Base-by-base conservation (phyloP, 805 yeast genomes). In the Lipomyces spencermartinsiae region DNA sequence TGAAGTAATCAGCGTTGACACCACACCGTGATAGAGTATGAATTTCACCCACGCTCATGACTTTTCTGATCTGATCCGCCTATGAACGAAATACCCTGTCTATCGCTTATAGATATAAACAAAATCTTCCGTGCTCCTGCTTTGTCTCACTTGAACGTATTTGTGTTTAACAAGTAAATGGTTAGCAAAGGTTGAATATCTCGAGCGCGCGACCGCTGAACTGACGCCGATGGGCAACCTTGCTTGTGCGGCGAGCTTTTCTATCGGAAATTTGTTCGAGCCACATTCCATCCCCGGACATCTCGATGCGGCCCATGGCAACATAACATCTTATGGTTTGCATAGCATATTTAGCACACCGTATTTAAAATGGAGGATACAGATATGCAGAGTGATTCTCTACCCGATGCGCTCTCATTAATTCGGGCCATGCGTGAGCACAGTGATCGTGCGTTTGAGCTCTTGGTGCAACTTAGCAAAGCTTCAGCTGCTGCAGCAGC, bases 401-500 rank as follows among this genome's bases (percentile, higher is more conserved):
- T 64, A 1, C 39, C 35, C 10, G 63, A 59, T 22, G 46, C 66
- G 8, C 66, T 62, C 16, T 10, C n/a, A 12, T 58, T 58, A 4
- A 19, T 62, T 6, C 33, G 33, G 8, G 33, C 66, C 22, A 59
- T 66, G 60, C 69, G 69, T 8, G 66, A 62, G 12, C 35, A 58
- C 34, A 62, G 63, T 25, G 22, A 55, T 9, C 49, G 57, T 5
- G 65, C 53, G 19, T 66, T 66, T 53, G 63, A 37, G 25, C 43
- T 54, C 4, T 43, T 66, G 7, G 49, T 25, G 1, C 33, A 62
- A 54, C 22, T 31, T 34, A 29, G 34, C 43, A 51, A 58, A 43
- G 57, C 63, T n/a, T 37, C 63, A 12, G 16, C 37, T 4, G 62
- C 65, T 29, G 66, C 66, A 2, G 62, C 62, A 10, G 69, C 55